Base-by-base conservation (phyloP, 2,329 filamentous ascomycete species). In the Alternaria sp. region DNA sequence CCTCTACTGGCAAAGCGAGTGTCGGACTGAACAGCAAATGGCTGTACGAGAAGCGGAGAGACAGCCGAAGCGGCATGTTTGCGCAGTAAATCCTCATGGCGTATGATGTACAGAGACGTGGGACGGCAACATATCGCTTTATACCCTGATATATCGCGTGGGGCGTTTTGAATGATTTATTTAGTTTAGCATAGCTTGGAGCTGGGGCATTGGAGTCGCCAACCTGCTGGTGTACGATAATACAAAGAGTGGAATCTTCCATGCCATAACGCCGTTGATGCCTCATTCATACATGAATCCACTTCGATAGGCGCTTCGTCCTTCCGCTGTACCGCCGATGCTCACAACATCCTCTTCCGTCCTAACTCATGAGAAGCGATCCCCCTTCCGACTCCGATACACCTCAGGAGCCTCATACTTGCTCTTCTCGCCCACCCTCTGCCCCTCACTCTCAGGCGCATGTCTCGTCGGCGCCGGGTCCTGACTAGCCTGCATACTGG, bases 21-120 rank as follows among this genome's bases (percentile, higher is more conserved):
- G 88, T 96, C 56, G 89, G 89, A 1, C 76, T 97, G 75, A 97
- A 95, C 80, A 97, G 89, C 82, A 97, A 96, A 82, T 98, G 95
- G 95, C 81, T 97, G 64, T 98, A 97, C 76, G 93, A 97, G 80
- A 92, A 90, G 81, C 91, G 91, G 17, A 75, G 72, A 83, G 89
- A 77, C 78, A 89, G 77, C 82, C 66, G 73, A 56, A 78, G 71
- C 57, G 73, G 63, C 50, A 54, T 80, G 54, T 79, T 79, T 62
- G 66, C 61, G 9, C 77, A 51, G 54, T 28, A 32, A 15, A 25
- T 25, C 11, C 4, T 43, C 47, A 25, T 50, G 15, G 50, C 19
- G 28, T 23, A 15, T 40, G 12, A 36, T 60, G 26, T 8, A 57
- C 36, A 36, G 36, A 40, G 36, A 61, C 4, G 36, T 30, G 36